These are phyloP conservation scores for Elsinoe batatas DNA, from an alignment of 2,329 filamentous ascomycete genomes.

Conservation along the genomic window DNA sequence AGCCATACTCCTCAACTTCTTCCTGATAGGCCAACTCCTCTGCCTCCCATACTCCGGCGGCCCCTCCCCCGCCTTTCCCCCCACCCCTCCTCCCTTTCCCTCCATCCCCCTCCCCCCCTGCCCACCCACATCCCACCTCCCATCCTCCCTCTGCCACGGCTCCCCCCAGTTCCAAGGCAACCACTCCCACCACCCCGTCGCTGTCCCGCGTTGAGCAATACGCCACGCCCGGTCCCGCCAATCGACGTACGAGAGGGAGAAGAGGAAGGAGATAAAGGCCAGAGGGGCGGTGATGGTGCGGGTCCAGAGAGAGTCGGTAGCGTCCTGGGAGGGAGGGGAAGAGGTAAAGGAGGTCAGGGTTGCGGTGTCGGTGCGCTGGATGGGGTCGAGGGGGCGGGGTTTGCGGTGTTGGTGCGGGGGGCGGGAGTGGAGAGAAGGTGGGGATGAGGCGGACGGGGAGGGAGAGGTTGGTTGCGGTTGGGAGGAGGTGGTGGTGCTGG, in stretches of 20 bases:
- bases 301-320: background rate
- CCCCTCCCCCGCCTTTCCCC: background rate
- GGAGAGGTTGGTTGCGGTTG: background rate
- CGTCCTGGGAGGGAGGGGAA: background rate
- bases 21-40: conserved; percentile 9
- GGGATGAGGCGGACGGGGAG: too few species aligned
- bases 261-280: conserved; percentile 7
- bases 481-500: conserved; percentile 2
- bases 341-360: background rate
- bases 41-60: background rate
- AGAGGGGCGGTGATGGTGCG: conserved; percentile 2
- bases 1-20: conserved; percentile 6
- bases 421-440: background rate
- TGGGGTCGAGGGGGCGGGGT: background rate
- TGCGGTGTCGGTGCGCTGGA: background rate
- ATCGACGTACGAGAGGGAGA: conserved; percentile 8
- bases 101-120: conserved; percentile 4
- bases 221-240: conserved; percentile 6
- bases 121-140: conserved; percentile 3
- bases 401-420: background rate
- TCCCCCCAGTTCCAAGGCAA: background rate
- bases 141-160: conserved; percentile 2
- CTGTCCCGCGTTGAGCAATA: background rate
- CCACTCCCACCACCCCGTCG: background rate
- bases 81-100: background rate